Evolutionary conservation across 108 stramenopile genomes (phyloP).

Genomic region (Cyclotella distinguenda): DNA sequence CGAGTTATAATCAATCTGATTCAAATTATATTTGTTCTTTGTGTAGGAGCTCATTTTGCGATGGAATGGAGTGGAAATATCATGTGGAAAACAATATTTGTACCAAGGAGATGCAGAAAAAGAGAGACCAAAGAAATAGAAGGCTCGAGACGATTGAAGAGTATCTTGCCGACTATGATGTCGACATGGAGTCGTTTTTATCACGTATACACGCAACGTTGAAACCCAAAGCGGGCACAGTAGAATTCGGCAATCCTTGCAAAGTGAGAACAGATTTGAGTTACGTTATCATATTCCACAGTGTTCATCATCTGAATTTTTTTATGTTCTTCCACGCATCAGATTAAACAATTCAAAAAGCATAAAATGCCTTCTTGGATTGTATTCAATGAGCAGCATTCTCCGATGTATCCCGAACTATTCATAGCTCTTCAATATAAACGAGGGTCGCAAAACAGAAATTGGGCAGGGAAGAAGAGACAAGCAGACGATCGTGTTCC

Average conservation of each 20-base stretch:
- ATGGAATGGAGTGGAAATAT: not conserved
- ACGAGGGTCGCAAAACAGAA: conserved; percentile 41
- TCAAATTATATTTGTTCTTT: not conserved
- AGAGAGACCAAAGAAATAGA: not conserved
- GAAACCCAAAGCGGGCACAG: not conserved
- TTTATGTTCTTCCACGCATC: conserved; percentile 10
- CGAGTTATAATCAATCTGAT: not conserved
- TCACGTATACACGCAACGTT: not conserved
- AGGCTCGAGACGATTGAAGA: conserved; percentile 1
- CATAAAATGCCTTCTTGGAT: conserved; percentile 46
- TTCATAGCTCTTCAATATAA: conserved; percentile 35
- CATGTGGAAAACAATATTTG: not conserved
- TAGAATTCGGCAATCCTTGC: conserved; percentile 10
- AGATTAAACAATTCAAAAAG: conserved; percentile 35
- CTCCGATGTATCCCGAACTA: conserved; percentile 45
- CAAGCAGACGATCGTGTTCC: conserved; percentile 20
- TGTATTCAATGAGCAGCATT: conserved; percentile 36
- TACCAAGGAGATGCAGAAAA: not conserved
- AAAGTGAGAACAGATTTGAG: not conserved
- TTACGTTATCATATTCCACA: not conserved
- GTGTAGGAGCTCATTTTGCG: conserved; percentile 1
- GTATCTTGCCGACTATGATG: not conserved
- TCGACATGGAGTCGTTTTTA: not conserved
- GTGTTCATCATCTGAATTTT: not conserved
- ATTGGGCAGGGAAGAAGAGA: conserved; percentile 24